These are phyloP conservation scores for Chaetomium strumarium DNA, from an alignment of 2,329 filamentous ascomycete genomes.

Conservation along the genomic window DNA sequence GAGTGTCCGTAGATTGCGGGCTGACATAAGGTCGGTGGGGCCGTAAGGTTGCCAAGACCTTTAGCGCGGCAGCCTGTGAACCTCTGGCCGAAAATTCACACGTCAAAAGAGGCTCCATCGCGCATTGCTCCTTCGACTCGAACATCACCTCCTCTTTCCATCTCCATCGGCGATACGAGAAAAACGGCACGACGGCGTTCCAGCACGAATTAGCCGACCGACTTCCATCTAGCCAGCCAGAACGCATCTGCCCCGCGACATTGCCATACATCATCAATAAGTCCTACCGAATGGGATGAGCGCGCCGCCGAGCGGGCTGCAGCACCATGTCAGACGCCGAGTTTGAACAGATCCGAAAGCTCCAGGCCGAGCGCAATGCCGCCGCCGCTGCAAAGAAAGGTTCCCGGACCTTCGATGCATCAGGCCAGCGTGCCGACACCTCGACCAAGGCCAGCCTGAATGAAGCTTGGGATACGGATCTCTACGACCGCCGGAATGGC, in stretches of 20 bases:
- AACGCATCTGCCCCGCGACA: constrained; percentile 8
- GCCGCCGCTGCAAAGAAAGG: constrained; percentile 72
- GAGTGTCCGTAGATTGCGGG: too few relatives aligned
- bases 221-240: constrained; percentile 1
- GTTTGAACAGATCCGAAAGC: constrained; percentile 79
- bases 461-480: constrained; percentile 78
- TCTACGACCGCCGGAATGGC: constrained; percentile 69
- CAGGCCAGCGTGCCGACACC: constrained; percentile 73
- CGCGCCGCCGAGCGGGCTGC: constrained; percentile 18
- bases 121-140: constrained; percentile 9
- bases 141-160: not conserved
- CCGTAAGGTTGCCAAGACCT: constrained; percentile 6
- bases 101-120: constrained; percentile 12
- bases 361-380: constrained; percentile 90
- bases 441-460: constrained; percentile 88
- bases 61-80: constrained; percentile 12
- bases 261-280: not conserved
- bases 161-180: not conserved
- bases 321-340: constrained; percentile 65
- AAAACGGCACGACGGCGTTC: too few relatives aligned
- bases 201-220: not conserved
- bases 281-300: constrained; percentile 19
- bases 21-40: constrained; percentile 11
- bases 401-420: constrained; percentile 70
- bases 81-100: constrained; percentile 20